These are phyloP conservation scores for Thraustochytrium sp. DNA, from an alignment of 352 stramenopile genomes.

Conservation along the genomic window DNA sequence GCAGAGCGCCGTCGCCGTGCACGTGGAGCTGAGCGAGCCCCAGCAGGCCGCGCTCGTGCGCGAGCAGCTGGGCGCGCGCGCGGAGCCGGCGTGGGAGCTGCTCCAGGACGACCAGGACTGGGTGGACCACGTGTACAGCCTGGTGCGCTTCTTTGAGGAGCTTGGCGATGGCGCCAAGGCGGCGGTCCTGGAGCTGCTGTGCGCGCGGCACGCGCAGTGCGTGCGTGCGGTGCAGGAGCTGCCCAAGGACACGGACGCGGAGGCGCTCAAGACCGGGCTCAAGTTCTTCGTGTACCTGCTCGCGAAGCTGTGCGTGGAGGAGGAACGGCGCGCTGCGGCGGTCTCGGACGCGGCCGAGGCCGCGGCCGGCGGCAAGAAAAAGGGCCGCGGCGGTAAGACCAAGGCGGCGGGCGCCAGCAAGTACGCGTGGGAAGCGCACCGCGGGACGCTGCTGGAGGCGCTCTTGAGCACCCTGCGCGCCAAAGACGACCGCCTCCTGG, in stretches of 20 bases:
- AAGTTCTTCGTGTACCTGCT: slow-evolving; percentile 20
- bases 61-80: background rate
- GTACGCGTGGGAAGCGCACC: background rate
- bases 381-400: background rate
- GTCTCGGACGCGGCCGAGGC: background rate
- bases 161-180: background rate
- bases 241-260: background rate
- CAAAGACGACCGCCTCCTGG: background rate
- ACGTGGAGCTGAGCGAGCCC: background rate
- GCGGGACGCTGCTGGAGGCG: background rate
- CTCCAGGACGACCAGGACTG: background rate
- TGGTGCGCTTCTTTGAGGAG: slow-evolving; percentile 17
- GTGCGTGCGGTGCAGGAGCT: background rate
- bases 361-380: too few relatives aligned
- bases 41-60: background rate
- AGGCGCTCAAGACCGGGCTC: background rate
- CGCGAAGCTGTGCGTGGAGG: slow-evolving; percentile 1
- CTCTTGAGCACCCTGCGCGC: background rate
- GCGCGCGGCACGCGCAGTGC: background rate
- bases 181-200: background rate
- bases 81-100: background rate
- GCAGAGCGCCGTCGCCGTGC: background rate
- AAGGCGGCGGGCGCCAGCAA: background rate
- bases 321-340: background rate
- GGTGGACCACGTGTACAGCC: slow-evolving; percentile 30